Evolutionary conservation across 345 rosid genomes (phyloP), one percentile per base, ranked within the genome.

Genomic region (Clausena lansium): DNA sequence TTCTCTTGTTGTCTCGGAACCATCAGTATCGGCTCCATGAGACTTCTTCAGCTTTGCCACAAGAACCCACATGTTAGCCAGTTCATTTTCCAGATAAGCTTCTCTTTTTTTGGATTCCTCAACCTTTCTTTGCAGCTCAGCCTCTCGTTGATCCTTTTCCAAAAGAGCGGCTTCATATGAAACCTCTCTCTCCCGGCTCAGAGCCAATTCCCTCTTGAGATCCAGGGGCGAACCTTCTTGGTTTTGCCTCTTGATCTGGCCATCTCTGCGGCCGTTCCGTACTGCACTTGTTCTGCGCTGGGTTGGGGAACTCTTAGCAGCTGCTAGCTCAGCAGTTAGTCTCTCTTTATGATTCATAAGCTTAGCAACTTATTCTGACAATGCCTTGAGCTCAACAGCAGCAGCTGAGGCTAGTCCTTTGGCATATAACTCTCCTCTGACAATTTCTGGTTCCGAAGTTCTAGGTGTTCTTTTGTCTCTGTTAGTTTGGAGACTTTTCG

Each of bases 321-420:
- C 79, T 75, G 90, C 84, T 75, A 92, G 77, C 84, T 97, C 98
- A 24, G 91, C 85, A 57, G 89, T 81, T 81, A 91, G 85, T 86
- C 88, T 84, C 80, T 94, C 99, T 6, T 97, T 97, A 25, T 89
- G 94, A 80, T 91, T 89, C 98, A 97, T 92, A 28, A 97, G 97
- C 84, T 97, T 97, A 59, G 98, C 90, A 15, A 96, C 94, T 89
- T 96, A 98, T 82, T 94, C 99, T 3, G 98, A 94, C 71, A 96
- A 84, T 78, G 98, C 99, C 86, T 96, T 96, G 69, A 96, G 99
- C 87, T 96, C 99, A 22, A 97, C 99, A n/a, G 99, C 99, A 76
- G 99, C 99, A 73, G 99, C 99, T 70, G 99, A 97, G 80, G 98
- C 99, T 79, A 97, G 91, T 67, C 97, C 99, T 87, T 97, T 97